phyloP scores from a whole-genome alignment of 2,329 filamentous ascomycete genomes.

The Colletotrichum karsti region DNA sequence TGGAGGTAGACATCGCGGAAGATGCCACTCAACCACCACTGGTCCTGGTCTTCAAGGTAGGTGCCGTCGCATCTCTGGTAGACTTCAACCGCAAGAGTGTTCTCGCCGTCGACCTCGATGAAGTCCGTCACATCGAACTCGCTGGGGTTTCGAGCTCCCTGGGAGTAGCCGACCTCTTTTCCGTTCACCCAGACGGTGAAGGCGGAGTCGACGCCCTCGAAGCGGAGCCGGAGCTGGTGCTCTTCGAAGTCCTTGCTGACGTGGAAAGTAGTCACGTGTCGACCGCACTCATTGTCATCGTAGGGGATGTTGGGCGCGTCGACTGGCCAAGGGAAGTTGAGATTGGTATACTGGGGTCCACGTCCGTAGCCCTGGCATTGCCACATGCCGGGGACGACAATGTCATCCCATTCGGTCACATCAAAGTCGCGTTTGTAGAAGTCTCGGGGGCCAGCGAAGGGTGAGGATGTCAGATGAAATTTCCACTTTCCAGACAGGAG shows the following conservation, averaged over 20 bases:
- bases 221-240: slow-evolving; percentile 71
- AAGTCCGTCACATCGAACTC: slow-evolving; percentile 75
- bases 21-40: slow-evolving; percentile 75
- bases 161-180: slow-evolving; percentile 72
- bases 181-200: slow-evolving; percentile 79
- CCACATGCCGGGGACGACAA: slow-evolving; percentile 75
- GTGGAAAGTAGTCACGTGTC: slow-evolving; percentile 66
- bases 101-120: slow-evolving; percentile 54
- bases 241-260: slow-evolving; percentile 55
- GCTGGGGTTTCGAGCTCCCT: slow-evolving; percentile 76
- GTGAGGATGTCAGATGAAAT: slow-evolving; percentile 57
- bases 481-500: slow-evolving; percentile 64
- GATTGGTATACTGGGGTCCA: slow-evolving; percentile 75
- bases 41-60: slow-evolving; percentile 77
- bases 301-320: slow-evolving; percentile 71
- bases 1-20: slow-evolving; percentile 75
- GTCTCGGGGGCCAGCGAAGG: slow-evolving; percentile 51
- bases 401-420: slow-evolving; percentile 53
- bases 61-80: slow-evolving; percentile 78
- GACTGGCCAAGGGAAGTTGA: slow-evolving; percentile 73
- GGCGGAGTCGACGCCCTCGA: slow-evolving; percentile 78
- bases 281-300: slow-evolving; percentile 72
- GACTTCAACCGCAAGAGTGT: slow-evolving; percentile 71
- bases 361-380: slow-evolving; percentile 73
- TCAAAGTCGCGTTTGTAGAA: slow-evolving; percentile 49